Conservation (phyloP, 257 asterid genomes). For the Mentha longifolia region DNA sequence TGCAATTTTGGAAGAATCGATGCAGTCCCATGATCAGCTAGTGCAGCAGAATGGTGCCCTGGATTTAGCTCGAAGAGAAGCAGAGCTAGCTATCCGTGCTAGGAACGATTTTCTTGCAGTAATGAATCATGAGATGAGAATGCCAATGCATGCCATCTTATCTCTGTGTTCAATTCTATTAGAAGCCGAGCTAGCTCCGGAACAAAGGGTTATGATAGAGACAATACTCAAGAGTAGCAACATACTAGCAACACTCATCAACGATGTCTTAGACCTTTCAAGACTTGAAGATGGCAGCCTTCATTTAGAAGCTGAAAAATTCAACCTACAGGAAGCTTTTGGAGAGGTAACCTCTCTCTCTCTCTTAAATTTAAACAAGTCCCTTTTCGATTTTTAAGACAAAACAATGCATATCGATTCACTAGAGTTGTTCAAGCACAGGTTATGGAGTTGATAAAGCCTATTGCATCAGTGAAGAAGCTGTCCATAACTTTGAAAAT, state of each 20-base stretch:
- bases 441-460: conserved; percentile 70
- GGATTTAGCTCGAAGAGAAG: conserved; percentile 64
- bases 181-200: conserved; percentile 72
- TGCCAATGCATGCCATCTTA: conserved; percentile 71
- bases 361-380: not conserved
- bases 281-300: conserved; percentile 82
- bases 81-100: conserved; percentile 67
- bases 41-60: conserved; percentile 68
- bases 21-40: conserved; percentile 69
- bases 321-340: conserved; percentile 62
- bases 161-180: conserved; percentile 70
- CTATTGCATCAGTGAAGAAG: conserved; percentile 71
- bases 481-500: conserved; percentile 52
- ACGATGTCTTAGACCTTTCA: conserved; percentile 74
- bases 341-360: conserved; percentile 49
- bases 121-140: conserved; percentile 87
- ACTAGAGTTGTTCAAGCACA: conserved; percentile 26
- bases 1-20: conserved; percentile 78
- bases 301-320: conserved; percentile 47
- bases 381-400: not conserved
- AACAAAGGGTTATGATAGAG: conserved; percentile 71
- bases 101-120: conserved; percentile 71
- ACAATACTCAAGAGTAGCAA: conserved; percentile 76
- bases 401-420: not conserved
- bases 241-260: conserved; percentile 65